Evolutionary conservation across 805 yeast species (phyloP), one percentile per base, ranked within the genome.

Genomic region (Hanseniaspora occidentalis): DNA sequence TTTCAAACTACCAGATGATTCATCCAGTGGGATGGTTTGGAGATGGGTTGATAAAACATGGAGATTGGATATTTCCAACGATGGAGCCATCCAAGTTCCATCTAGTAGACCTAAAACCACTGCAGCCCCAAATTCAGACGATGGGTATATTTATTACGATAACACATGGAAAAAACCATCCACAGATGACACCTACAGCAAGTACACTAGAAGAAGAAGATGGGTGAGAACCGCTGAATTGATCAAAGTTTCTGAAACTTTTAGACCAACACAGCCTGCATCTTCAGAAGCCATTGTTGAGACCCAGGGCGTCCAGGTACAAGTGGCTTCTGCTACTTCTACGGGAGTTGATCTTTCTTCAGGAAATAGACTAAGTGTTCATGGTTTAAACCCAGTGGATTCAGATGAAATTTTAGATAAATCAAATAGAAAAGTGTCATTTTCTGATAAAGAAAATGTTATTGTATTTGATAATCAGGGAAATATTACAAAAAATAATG

Each of bases 191-290:
- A 71, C 92, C 3, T 88, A 77, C 60, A 76, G 92, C 19, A 86
- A 85, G 58, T 89, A 86, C 55, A 89, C 97, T 4, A 74, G 98
- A 59, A 73, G 96, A 56, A 75, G 98, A 65, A 71, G 96, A 56
- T 89, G 98, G 98, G 74, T 89, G 13, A 73, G 98, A 47, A 84
- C 94, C 1, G 98, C 98, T 0, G 94, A 84, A 57, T 67, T 86
- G 48, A 78, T 82, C 6, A 52, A 49, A 43, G 47, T 49, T 13
- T 35, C 40, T 6, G 43, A 36, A 9, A 40, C 39, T 7, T 18
- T 36, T 3, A 31, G 25, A 3, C 27, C 38, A 7, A 34, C 34
- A 9, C 29, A 37, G 4, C 21, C 38, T 16, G 27, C 38, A 16
- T 31, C 25, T 4, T 27, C 38, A 26, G 31, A 33, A 19, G 35